These are phyloP conservation scores for Cucurbita argyrosperma DNA, from an alignment of 306 rosid species.

Conservation along the genomic window DNA sequence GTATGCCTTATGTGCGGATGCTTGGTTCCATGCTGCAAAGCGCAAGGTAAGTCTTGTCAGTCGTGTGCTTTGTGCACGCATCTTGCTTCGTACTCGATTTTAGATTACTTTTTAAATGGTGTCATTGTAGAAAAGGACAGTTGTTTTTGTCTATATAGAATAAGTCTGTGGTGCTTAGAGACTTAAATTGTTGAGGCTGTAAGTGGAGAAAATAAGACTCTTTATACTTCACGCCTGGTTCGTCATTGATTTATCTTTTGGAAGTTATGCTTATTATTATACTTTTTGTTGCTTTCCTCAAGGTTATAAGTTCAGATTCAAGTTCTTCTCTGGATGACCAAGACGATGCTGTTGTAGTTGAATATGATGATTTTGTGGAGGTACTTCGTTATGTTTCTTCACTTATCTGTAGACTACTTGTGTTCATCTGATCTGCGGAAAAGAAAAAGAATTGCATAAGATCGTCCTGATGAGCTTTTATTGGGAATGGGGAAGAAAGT, in stretches of 20 bases:
- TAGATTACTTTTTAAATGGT: not conserved
- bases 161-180: not conserved
- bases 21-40: conserved; percentile 94
- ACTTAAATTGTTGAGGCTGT: not conserved
- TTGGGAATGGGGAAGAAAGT: not conserved
- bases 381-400: conserved; percentile 21
- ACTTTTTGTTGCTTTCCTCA: conserved; percentile 13
- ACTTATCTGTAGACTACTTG: not conserved
- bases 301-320: conserved; percentile 50
- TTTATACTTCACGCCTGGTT: not conserved
- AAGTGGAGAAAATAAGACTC: not conserved
- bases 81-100: not conserved
- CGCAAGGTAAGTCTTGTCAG: conserved; percentile 41
- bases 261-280: not conserved
- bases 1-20: conserved; percentile 95
- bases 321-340: conserved; percentile 43
- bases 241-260: not conserved
- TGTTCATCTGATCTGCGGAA: not conserved
- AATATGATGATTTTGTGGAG: conserved; percentile 58
- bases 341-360: conserved; percentile 47
- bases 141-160: not conserved
- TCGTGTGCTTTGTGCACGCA: not conserved
- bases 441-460: not conserved
- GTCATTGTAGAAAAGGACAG: not conserved
- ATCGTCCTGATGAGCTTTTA: not conserved